Evolutionary conservation across 1,284 basidiomycete genomes (phyloP), one percentile per base, ranked within the genome.

Genomic region (Omphalotus olearius): DNA sequence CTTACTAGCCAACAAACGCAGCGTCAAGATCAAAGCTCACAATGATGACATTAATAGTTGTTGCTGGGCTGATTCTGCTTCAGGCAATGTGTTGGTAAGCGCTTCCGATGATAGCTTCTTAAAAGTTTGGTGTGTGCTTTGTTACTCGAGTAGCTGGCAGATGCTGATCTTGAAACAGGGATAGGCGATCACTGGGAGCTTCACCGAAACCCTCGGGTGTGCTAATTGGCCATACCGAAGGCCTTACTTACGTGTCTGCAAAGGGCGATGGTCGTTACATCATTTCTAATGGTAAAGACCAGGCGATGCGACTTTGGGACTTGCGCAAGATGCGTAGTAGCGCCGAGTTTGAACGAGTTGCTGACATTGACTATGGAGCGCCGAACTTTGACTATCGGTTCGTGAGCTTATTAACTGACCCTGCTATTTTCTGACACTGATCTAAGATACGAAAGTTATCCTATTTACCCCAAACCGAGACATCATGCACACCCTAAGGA

Each of bases 281-380:
- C 50, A 85, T 98, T 35, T 95, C 91, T n/a, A 99, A 99, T 64
- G 93, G 93, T 45, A 99, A 99, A 68, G 97, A 99, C 65, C 96
- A 98, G 65, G 84, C 90, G 1, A 74, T 93, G 50, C 85, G 93
- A 23, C 70, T 99, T 26, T 99, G 96, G 91, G 96, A 99, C 69
- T 71, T 99, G 46, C 85, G 96, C 37, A 93, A 88, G 71, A 97
- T 99, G 95, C 78, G 85, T 37, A 82, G 75, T 50, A 86, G 80
- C 59, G 65, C 73, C 9, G 86, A 93, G 30, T 89, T 86, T 58
- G 83, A 90, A 47, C 61, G 62, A 10, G 76, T 84, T 49, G 68
- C 70, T 30, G 61, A 72, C 45, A 69, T 67, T 10, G 60, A 69
- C 52, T 93, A 87, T 64, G 87, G 88, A 4, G 73, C 83, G 55